These are phyloP conservation scores for Aureobasidium musti DNA, from an alignment of 2,329 filamentous ascomycete genomes.

Conservation along the genomic window DNA sequence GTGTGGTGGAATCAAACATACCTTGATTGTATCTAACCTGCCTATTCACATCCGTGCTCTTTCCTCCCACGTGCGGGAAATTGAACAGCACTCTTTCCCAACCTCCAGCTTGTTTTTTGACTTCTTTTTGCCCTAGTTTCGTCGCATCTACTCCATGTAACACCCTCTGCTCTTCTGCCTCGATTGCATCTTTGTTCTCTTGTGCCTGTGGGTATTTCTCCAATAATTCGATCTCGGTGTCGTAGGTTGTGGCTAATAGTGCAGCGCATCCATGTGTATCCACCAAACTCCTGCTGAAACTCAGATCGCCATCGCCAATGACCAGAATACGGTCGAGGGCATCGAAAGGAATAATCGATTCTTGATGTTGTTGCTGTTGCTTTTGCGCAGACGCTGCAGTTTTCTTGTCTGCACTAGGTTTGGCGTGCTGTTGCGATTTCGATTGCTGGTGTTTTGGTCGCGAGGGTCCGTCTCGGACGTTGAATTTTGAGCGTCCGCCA, in stretches of 20 bases:
- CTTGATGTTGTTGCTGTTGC: conserved; percentile 32
- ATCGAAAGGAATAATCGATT: conserved; percentile 66
- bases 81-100: conserved; percentile 90
- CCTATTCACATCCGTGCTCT: conserved; percentile 88
- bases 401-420: not conserved
- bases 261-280: conserved; percentile 65
- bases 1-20: conserved; percentile 28
- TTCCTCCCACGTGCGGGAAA: conserved; percentile 93
- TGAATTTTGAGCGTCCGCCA: conserved; percentile 2
- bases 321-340: conserved; percentile 69
- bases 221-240: conserved; percentile 60
- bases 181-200: conserved; percentile 60
- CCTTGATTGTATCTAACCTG: conserved; percentile 88
- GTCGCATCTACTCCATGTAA: conserved; percentile 68
- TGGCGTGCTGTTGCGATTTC: conserved; percentile 8
- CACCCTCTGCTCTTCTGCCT: conserved; percentile 51
- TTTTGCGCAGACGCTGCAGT: not conserved
- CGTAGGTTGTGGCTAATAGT: conserved; percentile 69
- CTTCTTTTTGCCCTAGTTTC: conserved; percentile 54
- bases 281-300: conserved; percentile 69
- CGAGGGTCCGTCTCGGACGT: conserved; percentile 9
- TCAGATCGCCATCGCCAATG: conserved; percentile 77
- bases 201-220: conserved; percentile 68
- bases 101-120: conserved; percentile 46
- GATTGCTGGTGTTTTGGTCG: conserved; percentile 12